A percentile compares a stretch with the other conserved stretches of the same genome.
These are phyloP conservation scores for Nigrospora sphaerica DNA, from an alignment of 2,329 filamentous ascomycete species.

Conservation along the genomic window DNA sequence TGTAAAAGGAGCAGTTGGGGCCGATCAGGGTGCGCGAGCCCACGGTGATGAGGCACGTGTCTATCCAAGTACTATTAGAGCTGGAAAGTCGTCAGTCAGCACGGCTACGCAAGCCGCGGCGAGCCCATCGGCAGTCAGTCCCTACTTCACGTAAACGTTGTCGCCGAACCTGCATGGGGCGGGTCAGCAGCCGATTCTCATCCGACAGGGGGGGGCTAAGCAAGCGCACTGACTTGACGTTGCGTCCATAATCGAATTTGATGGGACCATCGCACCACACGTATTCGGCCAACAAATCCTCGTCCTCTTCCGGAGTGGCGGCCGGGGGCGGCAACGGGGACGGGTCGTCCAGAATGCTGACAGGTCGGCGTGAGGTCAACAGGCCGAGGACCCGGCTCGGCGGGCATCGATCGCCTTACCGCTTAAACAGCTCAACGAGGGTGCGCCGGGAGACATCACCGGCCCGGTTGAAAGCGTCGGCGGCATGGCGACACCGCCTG, in stretches of 20 bases:
- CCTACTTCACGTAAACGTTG: constrained; percentile 61
- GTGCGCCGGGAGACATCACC: constrained; percentile 53
- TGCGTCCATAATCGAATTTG: constrained; percentile 70
- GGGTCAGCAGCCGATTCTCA: neutral
- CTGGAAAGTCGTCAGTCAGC: no score
- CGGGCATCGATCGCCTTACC: constrained; percentile 40
- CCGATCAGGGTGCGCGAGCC: constrained; percentile 73
- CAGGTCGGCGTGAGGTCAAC: constrained; percentile 2
- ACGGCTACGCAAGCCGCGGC: no score
- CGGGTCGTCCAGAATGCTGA: constrained; percentile 55
- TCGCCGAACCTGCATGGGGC: constrained; percentile 45
- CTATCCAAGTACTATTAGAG: constrained; percentile 67
- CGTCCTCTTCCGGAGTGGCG: constrained; percentile 55
- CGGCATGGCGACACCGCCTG: constrained; percentile 54
- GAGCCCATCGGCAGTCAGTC: no score
- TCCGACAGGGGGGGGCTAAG: neutral
- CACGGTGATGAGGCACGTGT: constrained; percentile 68
- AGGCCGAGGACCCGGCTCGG: neutral
- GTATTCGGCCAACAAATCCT: constrained; percentile 52
- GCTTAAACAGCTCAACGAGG: constrained; percentile 61
- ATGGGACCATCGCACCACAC: constrained; percentile 67
- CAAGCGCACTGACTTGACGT: constrained; percentile 44
- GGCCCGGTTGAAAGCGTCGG: constrained; percentile 55
- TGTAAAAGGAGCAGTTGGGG: constrained; percentile 70
- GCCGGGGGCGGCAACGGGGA: constrained; percentile 55